Conservation (phyloP, 495 filamentous ascomycete genomes). For the Penicillium bovifimosum region DNA sequence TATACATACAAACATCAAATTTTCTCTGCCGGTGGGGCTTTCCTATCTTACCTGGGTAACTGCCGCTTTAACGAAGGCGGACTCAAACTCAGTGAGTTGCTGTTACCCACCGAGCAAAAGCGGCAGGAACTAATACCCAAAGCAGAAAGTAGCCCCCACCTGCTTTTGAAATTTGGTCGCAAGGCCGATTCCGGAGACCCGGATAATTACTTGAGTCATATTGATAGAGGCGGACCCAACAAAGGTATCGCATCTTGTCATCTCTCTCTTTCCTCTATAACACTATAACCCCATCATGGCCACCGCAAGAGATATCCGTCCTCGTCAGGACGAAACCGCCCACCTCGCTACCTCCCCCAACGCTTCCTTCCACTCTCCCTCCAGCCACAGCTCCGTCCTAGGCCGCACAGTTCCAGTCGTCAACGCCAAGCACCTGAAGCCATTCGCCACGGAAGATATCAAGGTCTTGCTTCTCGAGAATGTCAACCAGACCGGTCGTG, state of each 20-base stretch:
- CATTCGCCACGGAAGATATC: constrained; percentile 90
- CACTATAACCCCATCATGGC: constrained; percentile 11
- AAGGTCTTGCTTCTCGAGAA: constrained; percentile 96
- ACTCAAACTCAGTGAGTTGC: too few relatives aligned
- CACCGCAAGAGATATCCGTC: constrained; percentile 30
- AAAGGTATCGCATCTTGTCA: constrained; percentile 6
- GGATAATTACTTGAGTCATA: constrained; percentile 21
- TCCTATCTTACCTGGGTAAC: too few relatives aligned
- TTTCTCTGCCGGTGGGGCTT: too few relatives aligned
- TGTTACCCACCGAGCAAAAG: too few relatives aligned
- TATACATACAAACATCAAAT: too few relatives aligned
- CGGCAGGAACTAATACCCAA: too few relatives aligned
- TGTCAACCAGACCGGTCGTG: constrained; percentile 82
- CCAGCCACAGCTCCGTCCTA: constrained; percentile 38
- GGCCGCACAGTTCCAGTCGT: constrained; percentile 29
- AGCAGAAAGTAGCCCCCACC: too few relatives aligned
- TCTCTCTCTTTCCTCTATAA: background rate
- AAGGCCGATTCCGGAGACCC: constrained; percentile 26
- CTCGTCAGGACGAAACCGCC: constrained; percentile 27
- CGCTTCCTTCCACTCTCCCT: constrained; percentile 61
- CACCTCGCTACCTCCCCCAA: constrained; percentile 58
- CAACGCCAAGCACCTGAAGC: constrained; percentile 78
- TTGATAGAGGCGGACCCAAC: background rate
- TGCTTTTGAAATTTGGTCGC: background rate
- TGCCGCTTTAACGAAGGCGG: too few relatives aligned